Base-by-base conservation (phyloP, 2,329 filamentous ascomycete species). In the Salinomyces thailandicus region DNA sequence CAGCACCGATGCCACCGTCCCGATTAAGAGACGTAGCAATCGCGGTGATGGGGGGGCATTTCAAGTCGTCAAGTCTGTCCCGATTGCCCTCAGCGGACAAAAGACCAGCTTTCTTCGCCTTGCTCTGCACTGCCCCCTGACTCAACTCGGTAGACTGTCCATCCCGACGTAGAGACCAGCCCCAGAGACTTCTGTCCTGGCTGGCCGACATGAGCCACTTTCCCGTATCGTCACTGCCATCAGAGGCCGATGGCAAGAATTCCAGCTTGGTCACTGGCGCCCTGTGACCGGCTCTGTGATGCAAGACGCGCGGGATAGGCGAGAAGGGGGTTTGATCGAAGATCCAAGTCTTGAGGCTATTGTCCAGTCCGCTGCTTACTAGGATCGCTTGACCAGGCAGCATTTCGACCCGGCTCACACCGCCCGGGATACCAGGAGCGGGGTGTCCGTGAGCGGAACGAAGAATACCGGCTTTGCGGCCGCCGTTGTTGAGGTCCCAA, bases 171-270 rank as follows among this genome's bases (percentile, higher is more conserved):
- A 98, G 66, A 70, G 87, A 96, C 77, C 93, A 94, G 1, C 84
- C 89, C 89, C 91, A 96, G 2, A 98, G 68, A 60, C 86, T 95
- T 47, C 86, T 76, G 54, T 98, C 93, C 51, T 78, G 75, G 41
- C 86, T 87, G 48, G 84, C 85, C 52, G 86, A 95, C 37, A 98
- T 68, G 5, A 96, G 67, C 89, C 89, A 96, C 62, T 96, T 96
- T 39, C 89, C 91, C 31, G 78, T 78, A 29, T 79, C 78, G 49
- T 95, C 89, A 5, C 85, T 77, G 12, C 87, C 89, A 51, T 96
- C 89, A 27, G 91, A 89, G 48, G 86, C 80, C 0, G 85, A 77
- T 1, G 89, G 89, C 17, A 96, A 62, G 61, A 96, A 98, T 41
- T 80, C 72, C 18, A 98, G 70, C 35, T 76, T 80, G 20, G 79